Evolutionary conservation across 2,329 filamentous ascomycete genomes (phyloP).

Genomic region (Fusarium sulawesiense): DNA sequence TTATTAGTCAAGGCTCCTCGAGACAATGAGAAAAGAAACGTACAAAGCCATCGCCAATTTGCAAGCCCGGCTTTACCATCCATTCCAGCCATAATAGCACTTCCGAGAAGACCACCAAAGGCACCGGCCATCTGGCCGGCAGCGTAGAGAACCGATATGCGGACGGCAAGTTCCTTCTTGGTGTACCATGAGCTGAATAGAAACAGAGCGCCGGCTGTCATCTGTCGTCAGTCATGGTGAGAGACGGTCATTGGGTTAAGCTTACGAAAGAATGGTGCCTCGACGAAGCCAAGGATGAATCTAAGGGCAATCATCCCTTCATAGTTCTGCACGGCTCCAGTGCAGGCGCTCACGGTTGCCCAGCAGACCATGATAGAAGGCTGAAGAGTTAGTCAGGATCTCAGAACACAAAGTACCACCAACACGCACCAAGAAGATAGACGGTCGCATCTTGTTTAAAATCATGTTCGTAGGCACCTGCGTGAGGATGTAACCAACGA

Average conservation of each 20-base stretch:
- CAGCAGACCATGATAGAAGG: conserved; percentile 13
- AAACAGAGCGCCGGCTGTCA: conserved; percentile 7
- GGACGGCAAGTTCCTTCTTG: conserved; percentile 72
- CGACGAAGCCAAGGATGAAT: conserved; percentile 21
- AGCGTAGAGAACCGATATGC: conserved; percentile 74
- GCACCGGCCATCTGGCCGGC: conserved; percentile 77
- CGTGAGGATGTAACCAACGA: neutral
- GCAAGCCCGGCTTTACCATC: conserved; percentile 67
- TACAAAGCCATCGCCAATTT: conserved; percentile 65
- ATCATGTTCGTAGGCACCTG: conserved; percentile 3
- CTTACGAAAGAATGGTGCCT: conserved; percentile 16
- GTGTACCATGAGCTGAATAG: conserved; percentile 24
- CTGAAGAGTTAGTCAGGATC: neutral
- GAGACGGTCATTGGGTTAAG: neutral
- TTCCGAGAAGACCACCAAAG: conserved; percentile 74
- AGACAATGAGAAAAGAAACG: neutral
- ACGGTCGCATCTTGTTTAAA: conserved; percentile 59
- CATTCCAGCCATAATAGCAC: conserved; percentile 75
- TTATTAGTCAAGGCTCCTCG: neutral
- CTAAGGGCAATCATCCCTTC: conserved; percentile 10
- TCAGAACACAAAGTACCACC: neutral
- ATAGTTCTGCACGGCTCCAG: conserved; percentile 8
- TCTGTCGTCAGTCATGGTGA: rapidly evolving
- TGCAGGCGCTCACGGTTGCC: conserved; percentile 51
- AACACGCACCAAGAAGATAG: conserved; percentile 52